Evolutionary conservation across 257 asterid genomes (phyloP), one percentile per base, ranked within the genome.

Genomic region (Nicotiana otophora): DNA sequence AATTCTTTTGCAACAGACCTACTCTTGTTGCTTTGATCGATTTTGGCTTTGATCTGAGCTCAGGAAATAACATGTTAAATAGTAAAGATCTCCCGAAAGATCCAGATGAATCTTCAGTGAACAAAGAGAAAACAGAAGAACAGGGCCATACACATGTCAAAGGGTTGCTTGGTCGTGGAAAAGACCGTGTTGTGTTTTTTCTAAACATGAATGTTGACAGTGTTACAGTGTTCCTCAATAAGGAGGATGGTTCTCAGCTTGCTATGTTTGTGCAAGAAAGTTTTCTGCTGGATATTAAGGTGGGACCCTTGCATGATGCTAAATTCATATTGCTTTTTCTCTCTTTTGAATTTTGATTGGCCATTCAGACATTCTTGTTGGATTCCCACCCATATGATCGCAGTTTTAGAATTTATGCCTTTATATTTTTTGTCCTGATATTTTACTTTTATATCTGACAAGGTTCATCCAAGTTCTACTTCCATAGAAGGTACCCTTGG

Each of bases 231-330:
- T 93, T 89, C 91, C 98, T 96, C 84, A 96, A 96, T 82, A 93
- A 90, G 89, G 99, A 94, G 93, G 98, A 94, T 82, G 98, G 93
- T 77, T 86, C 98, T 89, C 97, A 91, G 89, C 97, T 96, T 81
- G 99, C 99, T 74, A 93, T 96, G 98, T 89, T 96, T 63, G 98
- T 93, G 88, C 99, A 93, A 91, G 99, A 96, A 92, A 91, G 93
- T 86, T 96, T 96, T 90, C 87, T 92, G 82, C 84, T 94, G 84
- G 97, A 94, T 89, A 86, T 94, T 67, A 96, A 96, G 99, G 99
- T 96, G 88, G 79, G 88, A 14, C 65, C 19, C 31, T 84, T 80
- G 26, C 80, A 23, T 58, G 19, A n/a, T 64, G 17, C 80, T 23
- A 48, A 81, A 65, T 65, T 39, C 64, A 23, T 81, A 31, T 28